Percentiles rank a stretch among this genome's conserved stretches.
Evolutionary conservation across 305 asterid species (phyloP).

Genomic region (Plantago lanceolata): DNA sequence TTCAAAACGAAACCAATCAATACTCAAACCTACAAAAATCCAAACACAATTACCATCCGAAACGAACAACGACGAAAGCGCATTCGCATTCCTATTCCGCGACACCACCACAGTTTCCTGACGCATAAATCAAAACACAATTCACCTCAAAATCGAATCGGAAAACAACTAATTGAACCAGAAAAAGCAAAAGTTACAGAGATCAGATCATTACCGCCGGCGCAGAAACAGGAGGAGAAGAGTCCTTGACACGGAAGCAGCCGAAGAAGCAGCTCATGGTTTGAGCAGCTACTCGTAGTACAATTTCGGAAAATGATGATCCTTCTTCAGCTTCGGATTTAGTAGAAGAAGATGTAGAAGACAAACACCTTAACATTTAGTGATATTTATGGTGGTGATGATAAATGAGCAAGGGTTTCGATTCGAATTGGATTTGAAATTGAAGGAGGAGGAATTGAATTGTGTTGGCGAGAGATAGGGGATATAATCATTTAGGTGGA

Average conservation of each 20-base stretch:
- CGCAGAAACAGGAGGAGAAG: slow-evolving; percentile 22
- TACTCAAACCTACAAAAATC: slow-evolving; percentile 12
- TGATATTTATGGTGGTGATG: background rate
- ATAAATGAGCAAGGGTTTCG: background rate
- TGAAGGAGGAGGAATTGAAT: background rate
- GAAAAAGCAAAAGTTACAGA: background rate
- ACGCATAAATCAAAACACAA: slow-evolving; percentile 22
- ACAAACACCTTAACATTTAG: background rate
- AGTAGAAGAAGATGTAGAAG: background rate
- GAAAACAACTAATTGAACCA: background rate
- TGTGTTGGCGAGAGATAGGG: background rate
- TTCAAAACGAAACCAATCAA: background rate
- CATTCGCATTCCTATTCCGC: slow-evolving; percentile 46
- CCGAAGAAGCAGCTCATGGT: slow-evolving; percentile 73
- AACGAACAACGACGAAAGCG: slow-evolving; percentile 55
- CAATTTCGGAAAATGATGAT: slow-evolving; percentile 27
- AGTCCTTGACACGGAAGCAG: slow-evolving; percentile 59
- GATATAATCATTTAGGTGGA: background rate
- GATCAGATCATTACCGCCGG: slow-evolving; percentile 27
- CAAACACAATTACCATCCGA: slow-evolving; percentile 47
- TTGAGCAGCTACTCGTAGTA: slow-evolving; percentile 17
- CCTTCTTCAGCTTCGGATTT: slow-evolving; percentile 16
- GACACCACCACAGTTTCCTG: slow-evolving; percentile 50
- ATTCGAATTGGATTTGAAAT: background rate
- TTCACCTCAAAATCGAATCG: slow-evolving; percentile 6